phyloP scores from a whole-genome alignment of 306 rosid species.

The Prunus fruticosa region DNA sequence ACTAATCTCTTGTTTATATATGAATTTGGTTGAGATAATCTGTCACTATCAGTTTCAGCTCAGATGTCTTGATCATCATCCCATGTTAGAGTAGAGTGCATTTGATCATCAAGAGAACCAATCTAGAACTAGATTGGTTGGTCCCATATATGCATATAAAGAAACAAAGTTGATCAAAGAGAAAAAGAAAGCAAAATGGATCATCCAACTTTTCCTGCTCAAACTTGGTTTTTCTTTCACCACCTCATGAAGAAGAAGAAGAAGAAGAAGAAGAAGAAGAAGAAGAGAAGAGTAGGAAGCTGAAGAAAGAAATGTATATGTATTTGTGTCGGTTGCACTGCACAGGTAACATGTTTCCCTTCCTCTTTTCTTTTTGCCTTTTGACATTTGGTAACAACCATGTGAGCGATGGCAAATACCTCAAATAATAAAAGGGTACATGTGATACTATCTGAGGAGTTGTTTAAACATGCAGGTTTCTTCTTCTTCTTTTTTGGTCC shows the following conservation, averaged over 20 bases:
- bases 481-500: too few species aligned
- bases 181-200: background rate
- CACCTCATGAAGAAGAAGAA: background rate
- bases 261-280: background rate
- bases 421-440: too few species aligned
- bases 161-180: background rate
- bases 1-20: background rate
- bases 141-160: background rate
- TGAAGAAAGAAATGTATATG: background rate
- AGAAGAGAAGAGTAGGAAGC: background rate
- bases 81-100: background rate
- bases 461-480: too few species aligned
- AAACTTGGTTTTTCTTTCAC: background rate
- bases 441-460: too few species aligned
- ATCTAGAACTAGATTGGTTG: background rate
- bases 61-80: constrained; percentile 14
- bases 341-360: background rate
- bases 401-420: too few species aligned
- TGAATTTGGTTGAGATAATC: background rate
- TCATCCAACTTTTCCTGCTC: background rate
- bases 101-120: background rate
- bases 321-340: background rate
- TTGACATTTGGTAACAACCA: background rate
- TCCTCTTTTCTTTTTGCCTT: background rate
- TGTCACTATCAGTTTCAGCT: constrained; percentile 2